Conservation (phyloP, 345 rosid species). For the Populus nigra region DNA sequence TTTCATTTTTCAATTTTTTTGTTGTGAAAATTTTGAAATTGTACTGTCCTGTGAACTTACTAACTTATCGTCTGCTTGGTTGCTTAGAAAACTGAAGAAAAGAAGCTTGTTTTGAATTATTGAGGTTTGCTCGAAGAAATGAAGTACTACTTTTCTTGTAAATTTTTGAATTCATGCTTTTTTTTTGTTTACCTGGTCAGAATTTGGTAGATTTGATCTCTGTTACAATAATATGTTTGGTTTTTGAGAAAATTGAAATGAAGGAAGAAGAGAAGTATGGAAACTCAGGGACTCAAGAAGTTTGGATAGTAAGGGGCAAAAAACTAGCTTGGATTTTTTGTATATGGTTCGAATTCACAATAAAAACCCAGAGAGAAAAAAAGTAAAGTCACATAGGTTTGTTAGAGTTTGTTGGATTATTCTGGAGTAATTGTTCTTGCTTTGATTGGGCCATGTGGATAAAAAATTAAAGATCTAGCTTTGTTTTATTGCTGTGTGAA, state of each 20-base stretch:
- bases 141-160: neutral
- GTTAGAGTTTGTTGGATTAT: neutral
- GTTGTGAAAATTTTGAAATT: neutral
- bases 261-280: neutral
- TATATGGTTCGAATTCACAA: neutral
- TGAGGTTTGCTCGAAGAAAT: neutral
- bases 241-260: constrained; percentile 4
- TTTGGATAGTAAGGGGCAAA: neutral
- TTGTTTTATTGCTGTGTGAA: neutral
- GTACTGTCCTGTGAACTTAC: neutral
- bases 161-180: neutral
- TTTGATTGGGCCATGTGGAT: neutral
- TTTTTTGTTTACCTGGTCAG: neutral
- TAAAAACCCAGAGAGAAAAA: neutral
- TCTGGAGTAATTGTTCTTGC: neutral
- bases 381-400: neutral
- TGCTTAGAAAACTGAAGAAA: neutral
- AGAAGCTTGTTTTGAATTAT: neutral
- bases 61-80: neutral
- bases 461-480: neutral
- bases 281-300: neutral
- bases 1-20: neutral
- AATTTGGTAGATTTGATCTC: neutral
- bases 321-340: neutral
- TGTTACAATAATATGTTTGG: constrained; percentile 1